Percentiles rank a stretch among this genome's conserved stretches.
Evolutionary conservation across 228 moss, liverwort and hornwort genomes (phyloP).

Genomic region (Sphagnum magellanicum): DNA sequence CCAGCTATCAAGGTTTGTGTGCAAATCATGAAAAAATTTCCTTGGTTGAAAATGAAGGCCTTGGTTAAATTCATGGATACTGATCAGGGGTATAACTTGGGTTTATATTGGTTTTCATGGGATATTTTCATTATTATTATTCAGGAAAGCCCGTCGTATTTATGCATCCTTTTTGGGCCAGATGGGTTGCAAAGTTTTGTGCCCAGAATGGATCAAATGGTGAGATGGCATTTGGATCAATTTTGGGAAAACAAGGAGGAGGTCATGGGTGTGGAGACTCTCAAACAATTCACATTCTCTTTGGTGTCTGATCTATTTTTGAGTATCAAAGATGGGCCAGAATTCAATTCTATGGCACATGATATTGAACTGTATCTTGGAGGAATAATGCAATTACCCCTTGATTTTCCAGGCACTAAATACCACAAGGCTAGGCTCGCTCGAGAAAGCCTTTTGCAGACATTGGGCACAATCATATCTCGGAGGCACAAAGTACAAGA

Average conservation of each 20-base stretch:
- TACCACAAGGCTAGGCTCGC: constrained; percentile 16
- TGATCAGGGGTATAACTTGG: background rate
- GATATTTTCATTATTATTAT: background rate
- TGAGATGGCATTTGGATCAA: constrained; percentile 16
- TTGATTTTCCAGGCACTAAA: constrained; percentile 30
- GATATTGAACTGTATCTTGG: background rate
- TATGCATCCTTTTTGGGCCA: constrained; percentile 18
- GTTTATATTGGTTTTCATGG: background rate
- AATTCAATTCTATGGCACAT: background rate
- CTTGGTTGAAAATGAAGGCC: background rate
- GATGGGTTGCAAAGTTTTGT: constrained; percentile 25
- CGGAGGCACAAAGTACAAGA: constrained; percentile 18
- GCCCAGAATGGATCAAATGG: constrained; percentile 18
- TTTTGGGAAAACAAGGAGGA: constrained; percentile 23
- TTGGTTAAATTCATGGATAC: background rate
- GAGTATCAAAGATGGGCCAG: constrained; percentile 14
- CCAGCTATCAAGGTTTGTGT: background rate
- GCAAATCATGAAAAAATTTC: background rate
- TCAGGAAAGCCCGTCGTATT: constrained; percentile 21
- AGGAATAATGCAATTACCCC: constrained; percentile 19
- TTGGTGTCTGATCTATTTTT: constrained; percentile 14
- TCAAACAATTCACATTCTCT: constrained; percentile 28
- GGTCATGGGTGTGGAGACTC: constrained; percentile 5
- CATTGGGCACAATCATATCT: constrained; percentile 14
- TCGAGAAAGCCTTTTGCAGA: background rate